Evolutionary conservation across 306 rosid species (phyloP).

Genomic region (Sesbania bispinosa): DNA sequence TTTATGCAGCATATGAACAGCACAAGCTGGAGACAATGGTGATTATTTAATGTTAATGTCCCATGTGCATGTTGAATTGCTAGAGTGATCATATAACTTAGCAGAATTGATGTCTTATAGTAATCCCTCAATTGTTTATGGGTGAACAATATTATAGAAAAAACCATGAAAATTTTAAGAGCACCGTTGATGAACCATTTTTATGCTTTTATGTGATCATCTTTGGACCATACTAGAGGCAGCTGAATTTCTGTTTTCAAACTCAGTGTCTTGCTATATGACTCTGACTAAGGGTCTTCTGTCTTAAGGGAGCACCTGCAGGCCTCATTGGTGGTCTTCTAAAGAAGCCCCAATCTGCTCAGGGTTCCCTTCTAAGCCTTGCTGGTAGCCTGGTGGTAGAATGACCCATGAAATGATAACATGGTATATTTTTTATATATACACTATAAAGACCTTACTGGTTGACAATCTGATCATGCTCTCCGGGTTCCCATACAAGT

Average conservation of each 20-base stretch:
- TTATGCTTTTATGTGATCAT: not conserved
- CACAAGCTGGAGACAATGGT: slow-evolving; percentile 91
- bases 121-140: not conserved
- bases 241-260: not conserved
- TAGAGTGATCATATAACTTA: slow-evolving; percentile 1
- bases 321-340: not conserved
- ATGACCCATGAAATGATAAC: not conserved
- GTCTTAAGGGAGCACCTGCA: not conserved
- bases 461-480: not conserved
- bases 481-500: not conserved
- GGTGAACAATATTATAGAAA: not conserved
- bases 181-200: not conserved
- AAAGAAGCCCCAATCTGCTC: not conserved
- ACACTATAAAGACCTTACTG: not conserved
- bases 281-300: not conserved
- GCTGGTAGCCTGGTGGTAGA: not conserved
- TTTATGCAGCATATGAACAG: slow-evolving; percentile 86
- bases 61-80: slow-evolving; percentile 10
- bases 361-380: not conserved
- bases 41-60: slow-evolving; percentile 24
- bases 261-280: not conserved
- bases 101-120: not conserved
- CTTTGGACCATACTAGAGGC: not conserved
- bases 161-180: not conserved
- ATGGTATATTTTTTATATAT: not conserved